Evolutionary conservation across 2,329 filamentous ascomycete genomes (phyloP).

Genomic region (Hymenoscyphus scutula): DNA sequence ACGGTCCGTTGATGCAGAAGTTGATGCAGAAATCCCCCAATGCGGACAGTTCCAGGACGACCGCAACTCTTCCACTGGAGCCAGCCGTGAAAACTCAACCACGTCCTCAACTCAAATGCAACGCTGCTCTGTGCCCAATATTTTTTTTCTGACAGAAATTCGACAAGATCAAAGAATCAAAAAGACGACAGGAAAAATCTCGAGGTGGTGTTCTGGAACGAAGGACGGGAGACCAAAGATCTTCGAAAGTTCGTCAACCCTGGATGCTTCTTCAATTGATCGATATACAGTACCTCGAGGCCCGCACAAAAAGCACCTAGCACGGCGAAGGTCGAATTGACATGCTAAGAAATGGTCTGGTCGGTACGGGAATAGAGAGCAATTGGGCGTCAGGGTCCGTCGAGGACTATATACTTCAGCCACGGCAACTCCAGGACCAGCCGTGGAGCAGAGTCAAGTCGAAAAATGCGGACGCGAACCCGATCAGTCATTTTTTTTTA

Average conservation of each 20-base stretch:
- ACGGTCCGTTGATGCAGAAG: too few species aligned
- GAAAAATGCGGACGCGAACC: constrained; percentile 27
- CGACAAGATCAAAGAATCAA: not conserved
- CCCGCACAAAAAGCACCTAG: constrained; percentile 25
- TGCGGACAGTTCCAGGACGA: constrained; percentile 8
- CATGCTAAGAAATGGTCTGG: constrained; percentile 17
- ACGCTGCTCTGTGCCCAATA: constrained; percentile 8
- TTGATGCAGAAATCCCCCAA: constrained; percentile 19
- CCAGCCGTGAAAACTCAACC: constrained; percentile 31
- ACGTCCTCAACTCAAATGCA: constrained; percentile 13
- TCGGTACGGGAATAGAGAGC: constrained; percentile 9
- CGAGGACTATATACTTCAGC: constrained; percentile 30
- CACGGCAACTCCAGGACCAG: constrained; percentile 24
- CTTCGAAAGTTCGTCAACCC: constrained; percentile 28
- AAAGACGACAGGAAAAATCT: constrained; percentile 3
- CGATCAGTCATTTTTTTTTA: constrained; percentile 32
- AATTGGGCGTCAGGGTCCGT: constrained; percentile 24
- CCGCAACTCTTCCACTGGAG: constrained; percentile 30
- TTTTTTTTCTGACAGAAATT: not conserved
- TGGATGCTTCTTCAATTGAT: constrained; percentile 28
- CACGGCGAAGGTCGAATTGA: constrained; percentile 30
- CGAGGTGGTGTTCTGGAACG: constrained; percentile 18
- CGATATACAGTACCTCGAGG: constrained; percentile 28
- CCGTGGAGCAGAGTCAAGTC: constrained; percentile 18
- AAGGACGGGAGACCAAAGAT: constrained; percentile 29